These are phyloP conservation scores for Helotiales sp. DNA, from an alignment of 2,329 filamentous ascomycete genomes.

Conservation along the genomic window DNA sequence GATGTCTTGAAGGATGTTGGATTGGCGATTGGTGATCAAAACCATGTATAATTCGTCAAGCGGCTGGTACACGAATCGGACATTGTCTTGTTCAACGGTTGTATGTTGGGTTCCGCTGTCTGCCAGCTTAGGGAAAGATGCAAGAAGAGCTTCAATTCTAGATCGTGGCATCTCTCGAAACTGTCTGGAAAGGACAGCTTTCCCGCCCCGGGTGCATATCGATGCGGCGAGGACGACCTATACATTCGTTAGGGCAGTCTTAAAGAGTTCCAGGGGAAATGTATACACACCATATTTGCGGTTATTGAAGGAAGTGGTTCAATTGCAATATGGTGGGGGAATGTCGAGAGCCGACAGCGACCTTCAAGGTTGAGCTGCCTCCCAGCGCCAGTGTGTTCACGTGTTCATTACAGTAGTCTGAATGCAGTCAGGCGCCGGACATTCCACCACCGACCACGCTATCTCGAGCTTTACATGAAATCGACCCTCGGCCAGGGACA, in stretches of 20 bases:
- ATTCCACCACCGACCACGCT: background rate
- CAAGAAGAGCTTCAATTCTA: constrained; percentile 91
- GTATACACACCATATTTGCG: constrained; percentile 20
- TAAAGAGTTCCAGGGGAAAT: too few relatives aligned
- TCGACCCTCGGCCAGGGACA: background rate
- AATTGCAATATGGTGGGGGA: background rate
- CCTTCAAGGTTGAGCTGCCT: background rate
- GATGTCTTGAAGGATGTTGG: constrained; percentile 98
- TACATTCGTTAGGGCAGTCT: background rate
- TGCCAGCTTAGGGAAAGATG: constrained; percentile 96
- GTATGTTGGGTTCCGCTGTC: constrained; percentile 97
- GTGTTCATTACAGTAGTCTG: too few relatives aligned
- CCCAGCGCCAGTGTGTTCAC: background rate
- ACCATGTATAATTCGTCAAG: constrained; percentile 99
- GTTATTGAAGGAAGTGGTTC: background rate
- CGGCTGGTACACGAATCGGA: constrained; percentile 98
- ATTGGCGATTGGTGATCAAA: constrained; percentile 98
- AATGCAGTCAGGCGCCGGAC: too few relatives aligned
- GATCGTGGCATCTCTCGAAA: constrained; percentile 98
- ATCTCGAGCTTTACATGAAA: background rate
- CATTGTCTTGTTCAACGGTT: constrained; percentile 98
- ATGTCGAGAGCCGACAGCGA: background rate
- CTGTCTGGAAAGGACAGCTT: constrained; percentile 95
- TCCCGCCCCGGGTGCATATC: constrained; percentile 97
- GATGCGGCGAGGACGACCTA: constrained; percentile 98